Base-by-base conservation (phyloP, 306 rosid genomes). In the Boehmeria nivea region DNA sequence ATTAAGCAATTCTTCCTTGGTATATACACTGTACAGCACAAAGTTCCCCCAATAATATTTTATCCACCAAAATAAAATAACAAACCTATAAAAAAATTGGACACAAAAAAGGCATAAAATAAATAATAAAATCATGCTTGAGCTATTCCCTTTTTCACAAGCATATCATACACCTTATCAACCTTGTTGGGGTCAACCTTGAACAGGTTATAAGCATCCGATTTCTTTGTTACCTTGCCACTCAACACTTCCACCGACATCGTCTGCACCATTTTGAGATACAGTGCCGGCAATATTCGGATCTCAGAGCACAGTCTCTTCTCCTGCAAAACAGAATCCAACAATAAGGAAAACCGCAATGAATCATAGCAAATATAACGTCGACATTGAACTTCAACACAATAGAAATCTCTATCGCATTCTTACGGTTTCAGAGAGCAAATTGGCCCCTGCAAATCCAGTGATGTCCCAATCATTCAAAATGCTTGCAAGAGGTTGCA, bases 341-440 rank as follows among this genome's bases (percentile, higher is more conserved):
- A 8, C 10, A 38, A 8, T 54, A n/a, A 28, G 72, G 17, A 27
- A 12, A 21, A 44, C 0, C 2, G 23, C n/a, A n/a, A n/a, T n/a
- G n/a, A n/a, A n/a, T n/a, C n/a, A 36, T 37, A 4, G 8, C 13
- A 18, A 18, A 16, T 4, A 28, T 4, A 40, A 14, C 22, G 19
- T 6, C 5, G 17, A 40, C 9, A 28, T 2, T 33, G 15, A 38
- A 16, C 15, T 3, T n/a, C 10, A 13, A 16, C 20, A 25, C 23
- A 19, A 17, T 16, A 34, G 9, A 7, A 19, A 45, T 28, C 18
- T 23, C 43, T 43, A 14, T 12, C 66, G 40, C 43, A 31, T 45
- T 72, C 94, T 83, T 69, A 89, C 97, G 13, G 77, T 59, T 71
- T 86, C 80, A 8, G 97, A 83, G 33, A 83, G 82, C 52, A 83